Conservation (phyloP, 306 rosid species). For the Arachis hypogaea region DNA sequence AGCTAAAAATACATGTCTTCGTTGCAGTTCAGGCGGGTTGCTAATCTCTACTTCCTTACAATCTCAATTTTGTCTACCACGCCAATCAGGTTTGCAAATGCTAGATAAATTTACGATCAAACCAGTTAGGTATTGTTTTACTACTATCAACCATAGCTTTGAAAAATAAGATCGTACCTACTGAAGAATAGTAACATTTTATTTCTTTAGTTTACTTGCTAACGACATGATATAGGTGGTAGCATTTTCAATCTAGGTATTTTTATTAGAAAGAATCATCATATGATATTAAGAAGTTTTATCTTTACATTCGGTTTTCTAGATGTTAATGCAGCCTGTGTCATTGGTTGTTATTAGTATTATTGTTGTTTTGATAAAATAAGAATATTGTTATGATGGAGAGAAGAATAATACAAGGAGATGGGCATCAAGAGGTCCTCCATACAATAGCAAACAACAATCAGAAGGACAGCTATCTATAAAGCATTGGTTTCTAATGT, state of each 20-base stretch:
- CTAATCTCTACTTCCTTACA: conserved; percentile 81
- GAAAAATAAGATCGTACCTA: neutral
- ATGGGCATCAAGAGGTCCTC: too few species aligned
- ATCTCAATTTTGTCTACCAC: conserved; percentile 87
- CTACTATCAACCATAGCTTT: conserved; percentile 15
- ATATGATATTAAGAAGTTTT: conserved; percentile 32
- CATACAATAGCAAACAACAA: too few species aligned
- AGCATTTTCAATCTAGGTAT: conserved; percentile 2
- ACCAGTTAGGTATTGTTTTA: conserved; percentile 19
- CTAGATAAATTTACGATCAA: neutral
- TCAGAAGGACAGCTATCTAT: too few species aligned
- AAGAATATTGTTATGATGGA: too few species aligned
- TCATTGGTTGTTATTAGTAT: conserved; percentile 1
- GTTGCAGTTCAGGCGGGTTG: conserved; percentile 91
- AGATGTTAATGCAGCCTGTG: conserved; percentile 5
- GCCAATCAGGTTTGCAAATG: conserved; percentile 66
- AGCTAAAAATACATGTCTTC: conserved; percentile 35
- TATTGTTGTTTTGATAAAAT: too few species aligned
- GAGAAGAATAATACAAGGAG: too few species aligned
- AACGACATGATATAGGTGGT: neutral
- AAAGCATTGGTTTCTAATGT: too few species aligned
- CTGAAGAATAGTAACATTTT: conserved; percentile 11
- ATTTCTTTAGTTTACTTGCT: conserved; percentile 23
- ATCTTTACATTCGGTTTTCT: conserved; percentile 15
- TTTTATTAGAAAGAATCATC: conserved; percentile 20